Base-by-base conservation (phyloP, 805 yeast species). In the Zygosaccharomyces kombuchaensis region DNA sequence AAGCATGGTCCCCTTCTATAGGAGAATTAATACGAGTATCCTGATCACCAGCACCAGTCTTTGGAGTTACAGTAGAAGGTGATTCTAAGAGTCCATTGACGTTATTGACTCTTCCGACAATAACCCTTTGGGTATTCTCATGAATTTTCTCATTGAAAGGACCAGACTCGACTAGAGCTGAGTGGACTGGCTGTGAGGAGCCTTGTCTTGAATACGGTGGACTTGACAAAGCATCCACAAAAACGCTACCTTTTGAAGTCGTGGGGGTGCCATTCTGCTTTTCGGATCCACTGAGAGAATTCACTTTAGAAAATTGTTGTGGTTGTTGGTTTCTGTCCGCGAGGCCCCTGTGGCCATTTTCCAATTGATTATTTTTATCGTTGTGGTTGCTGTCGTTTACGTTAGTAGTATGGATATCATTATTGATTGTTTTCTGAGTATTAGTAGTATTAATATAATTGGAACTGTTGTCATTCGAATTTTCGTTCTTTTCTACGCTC, bases 131-230 rank as follows among this genome's bases (percentile, higher is more conserved):
- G 31, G 58, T 55, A 34, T 53, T 55, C 22, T 56, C 62, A 50
- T 62, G 66, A 19, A 62, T 45, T 46, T 59, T 61, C 45, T 60
- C 66, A 6, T 59, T 58, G 2, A 54, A 44, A 16, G 54, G 41
- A 40, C 57, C 63, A 2, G 66, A 45, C 2, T 59, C 53, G 57
- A 56, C 54, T n/a, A 60, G 51, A 6, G 53, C 46, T 2, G 60
- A 50, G 38, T 55, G 65, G 2, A 48, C 55, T 4, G 60, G 58
- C 27, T 37, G 57, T 14, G 48, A 36, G 21, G 4, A 31, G 30
- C 22, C 30, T 6, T 52, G 47, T 17, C 48, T 29, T 35, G 42
- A 34, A 48, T 49, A 29, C 38, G 22, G 10, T 14, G 12, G 27
- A 32, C 7, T 27, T 17, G 35, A n/a, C n/a, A 10, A 26, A 35